phyloP scores from a whole-genome alignment of 768 basidiomycete genomes.

The Suillus placidus region DNA sequence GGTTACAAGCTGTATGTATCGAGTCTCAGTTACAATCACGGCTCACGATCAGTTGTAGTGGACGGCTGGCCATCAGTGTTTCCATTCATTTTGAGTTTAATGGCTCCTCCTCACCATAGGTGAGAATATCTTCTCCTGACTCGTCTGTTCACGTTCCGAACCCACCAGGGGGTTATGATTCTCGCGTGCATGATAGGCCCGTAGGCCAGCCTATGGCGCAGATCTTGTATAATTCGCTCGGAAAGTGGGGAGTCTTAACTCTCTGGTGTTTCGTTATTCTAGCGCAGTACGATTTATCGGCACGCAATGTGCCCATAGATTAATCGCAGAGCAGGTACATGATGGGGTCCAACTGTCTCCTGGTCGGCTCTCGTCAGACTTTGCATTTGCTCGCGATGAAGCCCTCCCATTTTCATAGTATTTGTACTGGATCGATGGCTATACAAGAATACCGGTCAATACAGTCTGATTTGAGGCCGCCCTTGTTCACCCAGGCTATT shows the following conservation, averaged over 20 bases:
- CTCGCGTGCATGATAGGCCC: too few species aligned
- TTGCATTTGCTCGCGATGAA: slow-evolving; percentile 70
- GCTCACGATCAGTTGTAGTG: slow-evolving; percentile 21
- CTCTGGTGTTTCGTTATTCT: too few species aligned
- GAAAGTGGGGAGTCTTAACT: too few species aligned
- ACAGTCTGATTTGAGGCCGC: slow-evolving; percentile 56
- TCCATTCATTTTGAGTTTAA: slow-evolving; percentile 46
- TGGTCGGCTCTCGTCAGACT: slow-evolving; percentile 61
- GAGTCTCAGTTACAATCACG: background rate
- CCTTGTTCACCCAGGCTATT: slow-evolving; percentile 50
- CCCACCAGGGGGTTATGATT: slow-evolving; percentile 48
- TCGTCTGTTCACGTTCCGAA: slow-evolving; percentile 30
- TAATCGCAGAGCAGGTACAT: slow-evolving; percentile 42
- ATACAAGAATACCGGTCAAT: slow-evolving; percentile 57
- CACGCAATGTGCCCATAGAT: background rate
- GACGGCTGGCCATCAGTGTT: slow-evolving; percentile 46
- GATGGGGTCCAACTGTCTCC: slow-evolving; percentile 59
- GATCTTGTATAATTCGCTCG: too few species aligned
- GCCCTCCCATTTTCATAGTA: slow-evolving; percentile 65
- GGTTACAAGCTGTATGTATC: slow-evolving; percentile 34
- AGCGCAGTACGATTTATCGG: slow-evolving; percentile 21
- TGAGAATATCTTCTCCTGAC: slow-evolving; percentile 4
- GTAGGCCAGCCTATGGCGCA: too few species aligned
- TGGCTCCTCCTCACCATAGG: slow-evolving; percentile 42
- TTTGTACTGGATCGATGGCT: slow-evolving; percentile 58